These are phyloP conservation scores for Fusarium coffeatum DNA, from an alignment of 2,329 filamentous ascomycete genomes.

Conservation along the genomic window DNA sequence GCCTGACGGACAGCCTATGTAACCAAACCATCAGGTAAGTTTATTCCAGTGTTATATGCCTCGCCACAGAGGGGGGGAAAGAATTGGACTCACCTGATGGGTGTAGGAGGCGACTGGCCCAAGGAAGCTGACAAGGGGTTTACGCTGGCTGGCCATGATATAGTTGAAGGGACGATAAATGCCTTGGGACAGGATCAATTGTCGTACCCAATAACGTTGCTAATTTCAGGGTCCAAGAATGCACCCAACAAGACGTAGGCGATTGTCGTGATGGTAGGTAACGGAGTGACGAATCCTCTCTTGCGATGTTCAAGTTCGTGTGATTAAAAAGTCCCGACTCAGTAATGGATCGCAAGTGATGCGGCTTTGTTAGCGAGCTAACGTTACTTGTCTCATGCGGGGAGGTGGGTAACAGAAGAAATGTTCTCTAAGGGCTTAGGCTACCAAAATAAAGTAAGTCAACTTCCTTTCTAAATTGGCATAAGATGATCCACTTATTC, in stretches of 20 bases:
- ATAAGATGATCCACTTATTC: not conserved
- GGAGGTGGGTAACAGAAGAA: not conserved
- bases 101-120: conserved; percentile 63
- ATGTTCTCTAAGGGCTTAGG: not conserved
- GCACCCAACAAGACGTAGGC: conserved; percentile 30
- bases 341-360: conserved; percentile 15
- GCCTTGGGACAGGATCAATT: conserved; percentile 17
- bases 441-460: not conserved
- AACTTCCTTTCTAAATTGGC: not conserved
- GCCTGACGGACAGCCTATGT: conserved; percentile 58
- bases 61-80: conserved; percentile 3
- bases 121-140: conserved; percentile 62
- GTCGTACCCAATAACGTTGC: conserved; percentile 3
- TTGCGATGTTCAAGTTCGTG: conserved; percentile 32
- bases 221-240: conserved; percentile 1
- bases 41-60: conserved; percentile 35
- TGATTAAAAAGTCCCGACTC: conserved; percentile 21
- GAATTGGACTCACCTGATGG: conserved; percentile 57
- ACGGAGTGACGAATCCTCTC: conserved; percentile 38
- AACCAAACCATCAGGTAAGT: conserved; percentile 19
- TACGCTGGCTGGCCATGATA: conserved; percentile 47
- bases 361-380: conserved; percentile 16
- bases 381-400: conserved; percentile 36
- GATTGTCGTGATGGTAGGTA: conserved; percentile 46
- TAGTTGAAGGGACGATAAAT: not conserved